These are phyloP conservation scores for Russula lepida DNA, from an alignment of 768 basidiomycete genomes.

Conservation along the genomic window DNA sequence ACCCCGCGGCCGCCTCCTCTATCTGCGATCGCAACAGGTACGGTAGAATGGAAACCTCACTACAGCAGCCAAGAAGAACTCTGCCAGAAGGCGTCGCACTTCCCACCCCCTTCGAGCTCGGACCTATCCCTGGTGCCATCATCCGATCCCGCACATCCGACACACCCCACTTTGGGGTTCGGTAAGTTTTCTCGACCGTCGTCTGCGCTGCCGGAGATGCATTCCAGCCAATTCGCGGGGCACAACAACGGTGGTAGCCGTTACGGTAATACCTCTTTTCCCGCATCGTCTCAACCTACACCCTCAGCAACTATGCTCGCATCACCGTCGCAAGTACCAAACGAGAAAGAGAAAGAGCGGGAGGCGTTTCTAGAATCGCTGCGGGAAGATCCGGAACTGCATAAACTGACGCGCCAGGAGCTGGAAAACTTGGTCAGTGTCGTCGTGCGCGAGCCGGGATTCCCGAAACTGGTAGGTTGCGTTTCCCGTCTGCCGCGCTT, in stretches of 20 bases:
- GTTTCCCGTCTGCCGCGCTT: not conserved
- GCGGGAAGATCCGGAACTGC: slow-evolving; percentile 40
- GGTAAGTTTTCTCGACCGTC: not conserved
- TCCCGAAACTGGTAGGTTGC: slow-evolving; percentile 55
- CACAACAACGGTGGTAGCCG: not conserved
- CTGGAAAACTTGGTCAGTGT: slow-evolving; percentile 53
- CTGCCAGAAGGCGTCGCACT: not conserved
- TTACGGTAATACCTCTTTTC: slow-evolving; percentile 6
- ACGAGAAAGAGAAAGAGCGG: slow-evolving; percentile 7
- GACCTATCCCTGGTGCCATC: slow-evolving; percentile 7
- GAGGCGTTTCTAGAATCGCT: slow-evolving; percentile 34
- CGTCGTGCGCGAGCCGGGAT: slow-evolving; percentile 68
- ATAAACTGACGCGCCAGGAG: slow-evolving; percentile 40
- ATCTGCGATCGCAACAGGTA: not conserved
- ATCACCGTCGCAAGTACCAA: not conserved
- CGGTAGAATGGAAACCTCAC: not conserved
- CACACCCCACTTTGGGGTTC: not conserved
- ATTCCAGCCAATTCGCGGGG: not conserved
- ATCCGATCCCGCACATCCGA: not conserved
- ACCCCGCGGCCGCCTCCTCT: not conserved
- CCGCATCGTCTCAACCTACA: slow-evolving; percentile 11
- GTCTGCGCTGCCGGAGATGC: not conserved
- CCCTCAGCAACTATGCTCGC: not conserved
- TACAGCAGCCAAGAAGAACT: not conserved
- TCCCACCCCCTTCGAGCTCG: slow-evolving; percentile 6